Evolutionary conservation across 805 yeast species (phyloP).

Genomic region (Maudiozyma barnettii): DNA sequence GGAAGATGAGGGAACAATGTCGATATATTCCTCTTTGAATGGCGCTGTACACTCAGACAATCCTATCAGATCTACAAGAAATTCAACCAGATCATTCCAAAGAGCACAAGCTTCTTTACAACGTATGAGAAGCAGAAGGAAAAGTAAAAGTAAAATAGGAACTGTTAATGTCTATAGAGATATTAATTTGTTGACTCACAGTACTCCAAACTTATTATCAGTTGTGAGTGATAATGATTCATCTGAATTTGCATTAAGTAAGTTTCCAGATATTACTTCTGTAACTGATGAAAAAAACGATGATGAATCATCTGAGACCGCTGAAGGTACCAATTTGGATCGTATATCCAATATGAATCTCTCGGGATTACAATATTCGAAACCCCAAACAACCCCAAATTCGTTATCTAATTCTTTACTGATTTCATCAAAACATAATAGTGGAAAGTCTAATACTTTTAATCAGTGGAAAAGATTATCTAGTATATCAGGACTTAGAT

Average conservation of each 20-base stretch:
- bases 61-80: slow-evolving; percentile 30
- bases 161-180: slow-evolving; percentile 20
- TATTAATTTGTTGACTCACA: slow-evolving; percentile 19
- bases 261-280: slow-evolving; percentile 1
- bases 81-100: slow-evolving; percentile 41
- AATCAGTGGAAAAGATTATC: slow-evolving; percentile 17
- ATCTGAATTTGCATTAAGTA: neutral
- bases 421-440: slow-evolving; percentile 6
- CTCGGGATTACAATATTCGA: neutral
- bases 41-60: slow-evolving; percentile 28
- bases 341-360: neutral
- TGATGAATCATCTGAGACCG: neutral
- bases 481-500: slow-evolving; percentile 11
- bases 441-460: slow-evolving; percentile 1
- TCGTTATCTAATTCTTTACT: neutral
- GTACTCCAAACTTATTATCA: slow-evolving; percentile 28
- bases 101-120: slow-evolving; percentile 58
- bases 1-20: slow-evolving; percentile 64
- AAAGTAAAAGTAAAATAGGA: slow-evolving; percentile 37
- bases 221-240: slow-evolving; percentile 10
- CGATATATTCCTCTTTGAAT: slow-evolving; percentile 49
- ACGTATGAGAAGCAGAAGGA: slow-evolving; percentile 50
- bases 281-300: slow-evolving; percentile 9
- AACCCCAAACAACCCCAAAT: neutral
- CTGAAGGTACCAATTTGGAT: neutral